Evolutionary conservation across 2,329 filamentous ascomycete species (phyloP), one percentile per base, ranked within the genome.

Genomic region (Fusarium goolgardi): DNA sequence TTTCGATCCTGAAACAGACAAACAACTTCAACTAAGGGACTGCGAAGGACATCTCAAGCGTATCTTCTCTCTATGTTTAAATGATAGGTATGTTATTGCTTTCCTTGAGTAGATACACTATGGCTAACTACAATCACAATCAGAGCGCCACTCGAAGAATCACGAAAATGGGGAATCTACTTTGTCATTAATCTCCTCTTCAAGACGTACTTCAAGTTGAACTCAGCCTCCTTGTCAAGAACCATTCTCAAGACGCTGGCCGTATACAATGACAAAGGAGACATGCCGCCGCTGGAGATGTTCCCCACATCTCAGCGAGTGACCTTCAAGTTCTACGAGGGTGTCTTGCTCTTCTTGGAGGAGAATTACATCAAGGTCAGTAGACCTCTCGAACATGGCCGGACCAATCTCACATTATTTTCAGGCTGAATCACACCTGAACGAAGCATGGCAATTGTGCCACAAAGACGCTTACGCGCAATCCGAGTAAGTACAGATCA

Each of bases 201-300:
- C 87, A 98, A 98, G 81, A 98, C 94, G 2, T 97, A 98, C 79
- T 99, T 99, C 83, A 96, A 93, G 82, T 84, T 98, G 67, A 97
- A 97, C 80, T 92, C 91, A 34, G 91, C 96, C 59, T 90, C 89
- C n/a, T 83, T 98, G 21, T 97, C 91, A 20, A 94, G 96, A 77
- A 97, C 96, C 70, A 90, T 98, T 50, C 84, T 99, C 46, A 92
- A 91, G 70, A 94, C 93, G 0, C 84, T 99, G 47, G 86, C 90
- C 46, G 94, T 94, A 15, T 90, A 91, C 55, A 80, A 84, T 58
- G 84, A 90, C 41, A 81, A 84, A 63, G 86, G 88, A 44, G 95
- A 99, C 73, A 91, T 99, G 82, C 96, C 96, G 1, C 82, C 87
- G 1, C 83, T 97, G 31, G 85, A 90, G 18, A 83, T 86, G 16